A percentile compares a stretch with the other conserved stretches of the same genome.
Conservation (phyloP, 2,329 filamentous ascomycete species). For the Akanthomyces lecanii region DNA sequence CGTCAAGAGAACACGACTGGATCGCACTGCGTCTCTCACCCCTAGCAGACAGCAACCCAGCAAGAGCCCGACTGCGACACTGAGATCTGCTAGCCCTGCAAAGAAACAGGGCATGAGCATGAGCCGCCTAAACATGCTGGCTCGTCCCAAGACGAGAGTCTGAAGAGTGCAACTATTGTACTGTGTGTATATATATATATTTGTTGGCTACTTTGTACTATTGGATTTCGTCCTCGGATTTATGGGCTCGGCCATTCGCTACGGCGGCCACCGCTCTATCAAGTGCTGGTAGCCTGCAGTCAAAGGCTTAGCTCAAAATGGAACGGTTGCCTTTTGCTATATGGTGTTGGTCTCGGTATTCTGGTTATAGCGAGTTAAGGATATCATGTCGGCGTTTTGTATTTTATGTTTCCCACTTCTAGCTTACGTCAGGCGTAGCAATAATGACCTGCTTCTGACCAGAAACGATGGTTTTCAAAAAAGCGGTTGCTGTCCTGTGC, state of each 20-base stretch:
- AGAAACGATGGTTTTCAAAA: background rate
- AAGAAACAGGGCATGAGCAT: conserved; percentile 51
- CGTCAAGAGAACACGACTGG: conserved; percentile 34
- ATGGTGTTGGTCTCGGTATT: background rate
- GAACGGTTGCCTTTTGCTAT: background rate
- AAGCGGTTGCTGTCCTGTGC: background rate
- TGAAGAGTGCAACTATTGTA: conserved; percentile 23
- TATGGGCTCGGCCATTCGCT: background rate
- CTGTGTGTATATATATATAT: conserved; percentile 12
- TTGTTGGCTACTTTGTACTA: conserved; percentile 2
- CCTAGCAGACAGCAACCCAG: conserved; percentile 17
- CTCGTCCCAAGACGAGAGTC: conserved; percentile 54
- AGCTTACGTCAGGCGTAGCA: background rate
- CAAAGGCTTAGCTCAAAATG: background rate
- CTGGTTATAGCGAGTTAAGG: conserved; percentile 9
- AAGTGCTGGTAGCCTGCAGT: background rate
- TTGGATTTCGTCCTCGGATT: conserved; percentile 3
- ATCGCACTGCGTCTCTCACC: conserved; percentile 25
- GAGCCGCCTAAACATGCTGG: conserved; percentile 58
- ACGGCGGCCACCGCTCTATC: background rate
- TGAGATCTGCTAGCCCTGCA: conserved; percentile 37
- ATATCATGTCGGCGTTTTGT: conserved; percentile 8
- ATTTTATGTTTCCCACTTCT: background rate
- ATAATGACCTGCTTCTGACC: background rate
- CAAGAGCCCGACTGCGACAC: conserved; percentile 22